Percentiles rank a stretch among this genome's conserved stretches.
Evolutionary conservation across 106 monocot genomes (phyloP).

Genomic region (Amphibolis antarctica): DNA sequence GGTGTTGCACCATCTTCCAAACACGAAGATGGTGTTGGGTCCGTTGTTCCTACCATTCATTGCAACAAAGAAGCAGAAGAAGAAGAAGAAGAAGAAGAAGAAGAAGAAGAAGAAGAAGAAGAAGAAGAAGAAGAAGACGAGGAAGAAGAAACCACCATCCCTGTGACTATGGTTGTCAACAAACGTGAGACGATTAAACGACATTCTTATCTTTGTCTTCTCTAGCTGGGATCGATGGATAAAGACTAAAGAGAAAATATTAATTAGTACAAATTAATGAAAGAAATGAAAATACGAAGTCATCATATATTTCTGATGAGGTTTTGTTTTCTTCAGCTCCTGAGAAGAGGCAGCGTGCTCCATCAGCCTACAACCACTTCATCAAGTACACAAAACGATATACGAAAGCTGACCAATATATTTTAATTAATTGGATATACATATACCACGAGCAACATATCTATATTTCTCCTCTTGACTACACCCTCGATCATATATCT

Average conservation of each 20-base stretch:
- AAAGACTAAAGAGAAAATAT: neutral
- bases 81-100: constrained; percentile 4
- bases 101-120: neutral
- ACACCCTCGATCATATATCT: neutral
- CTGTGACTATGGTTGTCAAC: constrained; percentile 27
- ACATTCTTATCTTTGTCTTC: neutral
- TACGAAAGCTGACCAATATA: neutral
- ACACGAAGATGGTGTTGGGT: neutral
- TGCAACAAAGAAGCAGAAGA: neutral
- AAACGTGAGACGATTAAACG: constrained; percentile 39
- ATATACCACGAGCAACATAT: neutral
- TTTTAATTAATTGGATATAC: neutral
- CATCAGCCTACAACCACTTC: constrained; percentile 85
- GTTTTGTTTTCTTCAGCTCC: constrained; percentile 41
- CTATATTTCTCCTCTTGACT: neutral
- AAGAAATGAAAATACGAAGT: neutral
- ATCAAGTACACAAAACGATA: constrained; percentile 44
- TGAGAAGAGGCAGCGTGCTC: constrained; percentile 84
- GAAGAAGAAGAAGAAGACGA: constrained; percentile 20
- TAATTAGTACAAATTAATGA: neutral
- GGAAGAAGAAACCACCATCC: constrained; percentile 12
- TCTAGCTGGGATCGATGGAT: neutral
- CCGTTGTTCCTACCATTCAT: neutral
- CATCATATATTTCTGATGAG: neutral
- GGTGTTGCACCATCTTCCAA: neutral